Evolutionary conservation across 768 basidiomycete genomes (phyloP).

Genomic region (Trametes cingulata): DNA sequence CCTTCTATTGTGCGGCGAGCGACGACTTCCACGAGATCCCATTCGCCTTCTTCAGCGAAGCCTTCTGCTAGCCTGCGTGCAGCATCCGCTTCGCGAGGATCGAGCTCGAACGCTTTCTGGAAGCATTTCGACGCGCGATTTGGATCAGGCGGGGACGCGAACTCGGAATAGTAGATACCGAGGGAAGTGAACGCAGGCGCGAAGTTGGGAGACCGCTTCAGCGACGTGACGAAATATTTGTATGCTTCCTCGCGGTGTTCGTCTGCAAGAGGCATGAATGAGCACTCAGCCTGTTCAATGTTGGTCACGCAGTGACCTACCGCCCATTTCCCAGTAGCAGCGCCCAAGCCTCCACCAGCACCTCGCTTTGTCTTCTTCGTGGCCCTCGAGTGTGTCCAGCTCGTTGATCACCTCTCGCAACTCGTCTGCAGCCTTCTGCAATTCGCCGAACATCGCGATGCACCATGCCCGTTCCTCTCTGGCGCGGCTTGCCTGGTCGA

Average conservation of each 20-base stretch:
- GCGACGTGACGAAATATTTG: conserved; percentile 72
- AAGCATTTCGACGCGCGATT: conserved; percentile 92
- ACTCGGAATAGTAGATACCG: conserved; percentile 84
- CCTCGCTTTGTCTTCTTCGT: conserved; percentile 65
- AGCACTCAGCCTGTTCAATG: too few species aligned
- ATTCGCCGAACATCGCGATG: conserved; percentile 50
- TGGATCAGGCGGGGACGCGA: conserved; percentile 70
- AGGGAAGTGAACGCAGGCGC: conserved; percentile 94
- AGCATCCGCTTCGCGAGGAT: conserved; percentile 83
- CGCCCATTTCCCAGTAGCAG: conserved; percentile 69
- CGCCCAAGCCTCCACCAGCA: conserved; percentile 86
- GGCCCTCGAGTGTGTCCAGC: conserved; percentile 47
- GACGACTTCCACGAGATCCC: conserved; percentile 95
- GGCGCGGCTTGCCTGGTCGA: conserved; percentile 57
- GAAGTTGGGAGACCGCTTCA: conserved; percentile 73
- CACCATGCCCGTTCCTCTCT: conserved; percentile 90
- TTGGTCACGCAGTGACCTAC: conserved; percentile 47
- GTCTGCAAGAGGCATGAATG: conserved; percentile 35
- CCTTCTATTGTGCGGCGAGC: conserved; percentile 91
- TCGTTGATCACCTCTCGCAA: conserved; percentile 50
- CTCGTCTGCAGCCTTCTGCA: conserved; percentile 46
- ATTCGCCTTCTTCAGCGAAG: conserved; percentile 91
- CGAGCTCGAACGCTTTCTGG: conserved; percentile 97
- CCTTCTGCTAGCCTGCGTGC: conserved; percentile 82
- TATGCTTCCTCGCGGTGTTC: conserved; percentile 65